Evolutionary conservation across 116 monocot genomes (phyloP).

Genomic region (Cymodocea nodosa): DNA sequence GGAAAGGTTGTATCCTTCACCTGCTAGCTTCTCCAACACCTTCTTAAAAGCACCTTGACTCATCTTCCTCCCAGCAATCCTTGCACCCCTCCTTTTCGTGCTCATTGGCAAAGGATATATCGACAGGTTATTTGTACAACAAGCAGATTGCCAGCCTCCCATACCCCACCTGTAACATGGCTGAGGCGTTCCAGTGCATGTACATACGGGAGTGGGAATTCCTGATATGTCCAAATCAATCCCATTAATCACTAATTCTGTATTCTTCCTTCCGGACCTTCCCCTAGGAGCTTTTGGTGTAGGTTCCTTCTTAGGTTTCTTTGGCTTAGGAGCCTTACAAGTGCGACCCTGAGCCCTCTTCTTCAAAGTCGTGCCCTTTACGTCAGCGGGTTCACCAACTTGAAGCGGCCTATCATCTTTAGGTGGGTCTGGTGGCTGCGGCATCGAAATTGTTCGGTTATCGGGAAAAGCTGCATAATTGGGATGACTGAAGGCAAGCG

Average conservation of each 20-base stretch:
- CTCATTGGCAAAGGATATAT: constrained; percentile 10
- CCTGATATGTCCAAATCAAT: constrained; percentile 1
- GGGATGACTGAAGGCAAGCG: background rate
- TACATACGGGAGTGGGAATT: constrained; percentile 10
- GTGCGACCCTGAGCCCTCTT: background rate
- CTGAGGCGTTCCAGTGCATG: constrained; percentile 12
- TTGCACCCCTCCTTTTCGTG: constrained; percentile 1
- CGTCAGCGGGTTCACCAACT: background rate
- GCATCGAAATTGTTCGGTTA: constrained; percentile 3
- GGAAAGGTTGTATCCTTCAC: constrained; percentile 10
- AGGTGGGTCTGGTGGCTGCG: constrained; percentile 4
- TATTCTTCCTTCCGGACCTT: background rate
- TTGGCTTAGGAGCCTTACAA: background rate
- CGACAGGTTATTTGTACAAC: constrained; percentile 11
- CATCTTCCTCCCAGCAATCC: constrained; percentile 14
- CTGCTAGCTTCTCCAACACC: constrained; percentile 8
- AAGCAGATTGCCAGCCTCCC: constrained; percentile 20
- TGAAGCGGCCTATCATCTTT: background rate
- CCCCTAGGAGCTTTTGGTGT: background rate
- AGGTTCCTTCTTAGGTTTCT: background rate
- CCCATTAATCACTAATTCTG: constrained; percentile 9
- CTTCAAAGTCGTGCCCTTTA: background rate
- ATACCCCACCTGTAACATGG: constrained; percentile 14
- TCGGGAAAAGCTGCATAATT: constrained; percentile 1
- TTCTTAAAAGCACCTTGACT: constrained; percentile 14